Conservation (phyloP, 2,329 filamentous ascomycete genomes). For the Myriosclerotinia duriaeana region DNA sequence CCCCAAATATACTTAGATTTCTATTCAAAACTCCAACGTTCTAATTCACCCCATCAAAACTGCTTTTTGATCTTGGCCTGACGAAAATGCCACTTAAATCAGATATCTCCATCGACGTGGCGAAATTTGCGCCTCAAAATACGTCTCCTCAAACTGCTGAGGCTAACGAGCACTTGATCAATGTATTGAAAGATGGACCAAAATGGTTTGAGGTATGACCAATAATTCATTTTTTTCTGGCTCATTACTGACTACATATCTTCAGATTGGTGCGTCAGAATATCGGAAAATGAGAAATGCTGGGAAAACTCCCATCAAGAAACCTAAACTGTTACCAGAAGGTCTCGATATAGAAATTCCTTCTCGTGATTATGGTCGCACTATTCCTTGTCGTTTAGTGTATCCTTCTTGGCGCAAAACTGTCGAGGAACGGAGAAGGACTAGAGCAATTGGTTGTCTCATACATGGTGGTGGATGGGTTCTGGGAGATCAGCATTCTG, state of each 20-base stretch:
- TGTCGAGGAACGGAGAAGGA: conserved; percentile 51
- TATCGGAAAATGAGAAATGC: conserved; percentile 55
- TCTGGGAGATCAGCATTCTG: conserved; percentile 37
- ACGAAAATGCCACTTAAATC: conserved; percentile 40
- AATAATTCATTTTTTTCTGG: not conserved
- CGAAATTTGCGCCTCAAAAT: conserved; percentile 46
- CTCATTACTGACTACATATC: conserved; percentile 3
- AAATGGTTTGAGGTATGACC: conserved; percentile 52
- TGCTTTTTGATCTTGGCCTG: not conserved
- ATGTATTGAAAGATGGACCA: conserved; percentile 41
- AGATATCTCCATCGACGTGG: conserved; percentile 45
- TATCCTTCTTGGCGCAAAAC: conserved; percentile 32
- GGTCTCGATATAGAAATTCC: conserved; percentile 51
- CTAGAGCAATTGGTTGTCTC: conserved; percentile 52
- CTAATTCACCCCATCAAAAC: too few relatives aligned
- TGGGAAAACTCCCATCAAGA: conserved; percentile 53
- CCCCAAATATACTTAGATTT: conserved; percentile 44
- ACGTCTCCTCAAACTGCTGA: conserved; percentile 45
- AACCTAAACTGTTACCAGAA: conserved; percentile 47
- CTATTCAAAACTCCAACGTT: not conserved
- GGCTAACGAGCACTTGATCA: conserved; percentile 45
- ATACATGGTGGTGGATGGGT: conserved; percentile 50
- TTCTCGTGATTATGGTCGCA: conserved; percentile 51
- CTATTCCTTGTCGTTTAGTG: conserved; percentile 49
- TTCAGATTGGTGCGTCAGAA: conserved; percentile 52